Base-by-base conservation (phyloP, 1,139 yeast genomes). In the Suhomyces bribrorum region DNA sequence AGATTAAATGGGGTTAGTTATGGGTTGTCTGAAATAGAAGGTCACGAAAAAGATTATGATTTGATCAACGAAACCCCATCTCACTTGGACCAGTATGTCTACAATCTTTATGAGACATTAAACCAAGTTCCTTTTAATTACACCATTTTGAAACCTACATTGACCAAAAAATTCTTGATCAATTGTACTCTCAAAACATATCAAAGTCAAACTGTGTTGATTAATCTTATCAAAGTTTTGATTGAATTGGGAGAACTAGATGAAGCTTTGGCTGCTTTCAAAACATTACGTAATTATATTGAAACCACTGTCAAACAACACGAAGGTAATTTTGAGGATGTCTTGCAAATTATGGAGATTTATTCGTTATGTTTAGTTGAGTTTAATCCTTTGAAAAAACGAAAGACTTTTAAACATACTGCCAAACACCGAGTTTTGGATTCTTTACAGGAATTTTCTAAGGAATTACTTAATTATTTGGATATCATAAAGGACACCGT, bases 211-310 rank as follows among this genome's bases (percentile, higher is more conserved):
- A 46, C 55, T 2, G 62, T 71, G 11, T 54, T 69, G 23, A 52
- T 61, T 9, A 62, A 60, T 39, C 59, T 66, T 33, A 63, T 72
- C 26, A 57, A 62, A 39, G 54, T 64, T 1, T 57, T 71, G 37
- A 51, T 71, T 16, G 69, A 66, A 26, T 53, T 63, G 37, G 51
- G 57, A 12, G 74, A 71, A 46, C 65, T 56, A 41, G 77, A 72
- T 44, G 77, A 72, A 47, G 77, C 77, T 0, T 57, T 65, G 39
- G 73, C 72, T 5, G 75, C 72, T 0, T 65, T 71, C 41, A 63
- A 61, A 23, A 69, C 76, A 0, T 69, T 61, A 41, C 50, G 59
- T 5, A 52, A 52, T 25, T 72, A 72, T 46, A 41, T 65, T 12
- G 61, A 62, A 16, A 66, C 61, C 31, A 71, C 66, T 17, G 58